phyloP scores from a whole-genome alignment of 805 yeast species.

The Saccharomyces jurei region DNA sequence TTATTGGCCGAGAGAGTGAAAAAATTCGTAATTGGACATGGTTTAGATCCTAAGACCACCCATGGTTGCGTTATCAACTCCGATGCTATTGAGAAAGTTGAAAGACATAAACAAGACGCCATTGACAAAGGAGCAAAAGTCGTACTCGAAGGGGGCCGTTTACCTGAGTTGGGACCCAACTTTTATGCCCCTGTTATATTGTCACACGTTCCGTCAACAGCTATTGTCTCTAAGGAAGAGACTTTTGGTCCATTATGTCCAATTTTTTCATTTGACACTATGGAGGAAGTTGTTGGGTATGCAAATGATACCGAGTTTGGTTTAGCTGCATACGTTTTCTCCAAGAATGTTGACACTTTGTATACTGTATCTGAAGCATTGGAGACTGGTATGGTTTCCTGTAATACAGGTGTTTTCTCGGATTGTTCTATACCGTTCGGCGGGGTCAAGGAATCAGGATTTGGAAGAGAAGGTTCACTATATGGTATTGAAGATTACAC shows the following conservation, averaged over 20 bases:
- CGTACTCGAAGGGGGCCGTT: constrained; percentile 44
- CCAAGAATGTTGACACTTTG: constrained; percentile 42
- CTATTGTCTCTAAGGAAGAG: constrained; percentile 47
- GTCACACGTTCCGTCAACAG: constrained; percentile 42
- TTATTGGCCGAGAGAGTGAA: constrained; percentile 39
- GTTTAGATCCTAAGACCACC: constrained; percentile 42
- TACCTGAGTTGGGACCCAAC: constrained; percentile 41
- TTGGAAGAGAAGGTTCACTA: constrained; percentile 61
- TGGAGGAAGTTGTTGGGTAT: constrained; percentile 43
- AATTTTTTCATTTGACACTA: constrained; percentile 43
- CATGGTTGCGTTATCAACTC: constrained; percentile 52
- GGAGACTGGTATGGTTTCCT: constrained; percentile 60
- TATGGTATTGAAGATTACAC: constrained; percentile 57
- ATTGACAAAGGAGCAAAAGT: constrained; percentile 45
- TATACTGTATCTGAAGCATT: constrained; percentile 47
- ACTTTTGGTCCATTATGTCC: constrained; percentile 63
- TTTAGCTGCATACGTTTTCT: constrained; percentile 51
- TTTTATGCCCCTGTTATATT: constrained; percentile 51
- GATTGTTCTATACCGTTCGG: constrained; percentile 54
- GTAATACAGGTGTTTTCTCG: constrained; percentile 50
- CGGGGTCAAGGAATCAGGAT: constrained; percentile 60
- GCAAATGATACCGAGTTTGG: constrained; percentile 53
- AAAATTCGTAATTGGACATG: constrained; percentile 47
- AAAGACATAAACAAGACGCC: constrained; percentile 48
- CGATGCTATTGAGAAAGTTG: constrained; percentile 45